Evolutionary conservation across 108 stramenopile species (phyloP).

Genomic region (Asterionellopsis glacialis): DNA sequence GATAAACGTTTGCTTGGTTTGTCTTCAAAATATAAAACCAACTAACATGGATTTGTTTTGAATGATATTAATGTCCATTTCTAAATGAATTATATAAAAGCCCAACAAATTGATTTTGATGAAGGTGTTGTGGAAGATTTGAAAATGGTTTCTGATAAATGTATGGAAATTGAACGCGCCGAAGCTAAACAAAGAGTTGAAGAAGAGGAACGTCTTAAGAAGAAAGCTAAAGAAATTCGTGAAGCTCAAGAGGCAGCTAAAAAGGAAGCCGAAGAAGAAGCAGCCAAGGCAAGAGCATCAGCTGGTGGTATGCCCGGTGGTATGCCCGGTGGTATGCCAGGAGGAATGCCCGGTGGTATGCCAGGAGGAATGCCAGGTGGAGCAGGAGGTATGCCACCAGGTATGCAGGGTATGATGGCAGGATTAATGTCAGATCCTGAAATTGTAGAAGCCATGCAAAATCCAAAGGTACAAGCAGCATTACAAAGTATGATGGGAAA

Average conservation of each 20-base stretch:
- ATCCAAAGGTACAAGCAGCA: slow-evolving; percentile 80
- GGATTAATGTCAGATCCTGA: slow-evolving; percentile 75
- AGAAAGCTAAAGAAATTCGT: slow-evolving; percentile 78
- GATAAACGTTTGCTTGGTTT: too few species aligned
- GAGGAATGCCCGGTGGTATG: slow-evolving; percentile 27
- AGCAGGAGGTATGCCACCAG: slow-evolving; percentile 37
- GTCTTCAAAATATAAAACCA: too few species aligned
- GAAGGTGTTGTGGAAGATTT: slow-evolving; percentile 67
- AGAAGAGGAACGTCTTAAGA: slow-evolving; percentile 70
- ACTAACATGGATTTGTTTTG: too few species aligned
- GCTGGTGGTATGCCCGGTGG: slow-evolving; percentile 11
- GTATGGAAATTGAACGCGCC: slow-evolving; percentile 61
- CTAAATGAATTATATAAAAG: slow-evolving; percentile 41
- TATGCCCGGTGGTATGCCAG: slow-evolving; percentile 21
- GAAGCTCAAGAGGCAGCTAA: slow-evolving; percentile 55
- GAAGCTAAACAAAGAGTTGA: slow-evolving; percentile 41
- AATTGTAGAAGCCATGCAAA: slow-evolving; percentile 73
- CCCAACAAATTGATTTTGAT: slow-evolving; percentile 88
- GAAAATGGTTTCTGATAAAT: slow-evolving; percentile 65
- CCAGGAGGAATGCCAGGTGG: slow-evolving; percentile 50
- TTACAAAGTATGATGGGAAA: slow-evolving; percentile 66
- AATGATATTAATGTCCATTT: too few species aligned
- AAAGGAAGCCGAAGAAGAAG: slow-evolving; percentile 46
- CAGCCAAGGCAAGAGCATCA: slow-evolving; percentile 35
- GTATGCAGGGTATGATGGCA: slow-evolving; percentile 73